These are phyloP conservation scores for Phytophthora sp. DNA, from an alignment of 352 stramenopile genomes.

Conservation along the genomic window DNA sequence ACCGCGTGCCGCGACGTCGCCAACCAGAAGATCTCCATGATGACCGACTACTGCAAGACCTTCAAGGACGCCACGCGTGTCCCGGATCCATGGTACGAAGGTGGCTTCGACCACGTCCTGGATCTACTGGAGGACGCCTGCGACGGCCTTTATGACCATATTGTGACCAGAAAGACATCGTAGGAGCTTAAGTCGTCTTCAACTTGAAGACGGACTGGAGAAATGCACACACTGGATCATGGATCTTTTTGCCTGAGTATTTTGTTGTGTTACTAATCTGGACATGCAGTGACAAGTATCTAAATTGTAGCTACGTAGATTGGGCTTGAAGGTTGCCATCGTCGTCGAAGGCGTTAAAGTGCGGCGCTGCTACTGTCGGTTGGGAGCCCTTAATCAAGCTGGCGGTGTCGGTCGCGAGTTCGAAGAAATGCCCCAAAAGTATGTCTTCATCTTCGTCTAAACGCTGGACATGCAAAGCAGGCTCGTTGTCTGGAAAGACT, in stretches of 20 bases:
- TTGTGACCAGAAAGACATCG: constrained; percentile 33
- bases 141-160: constrained; percentile 70
- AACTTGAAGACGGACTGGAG: not conserved
- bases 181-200: not conserved
- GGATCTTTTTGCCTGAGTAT: not conserved
- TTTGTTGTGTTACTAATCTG: not conserved
- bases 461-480: constrained; percentile 11
- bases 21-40: constrained; percentile 77
- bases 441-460: constrained; percentile 21
- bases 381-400: constrained; percentile 14
- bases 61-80: constrained; percentile 69
- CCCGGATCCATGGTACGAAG: constrained; percentile 88
- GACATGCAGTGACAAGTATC: constrained; percentile 9
- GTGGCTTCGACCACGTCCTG: constrained; percentile 90
- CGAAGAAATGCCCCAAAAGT: constrained; percentile 1
- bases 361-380: constrained; percentile 11
- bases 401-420: constrained; percentile 5
- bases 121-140: constrained; percentile 91
- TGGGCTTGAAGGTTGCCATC: constrained; percentile 34
- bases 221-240: constrained; percentile 12
- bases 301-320: constrained; percentile 11
- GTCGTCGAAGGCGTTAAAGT: constrained; percentile 41
- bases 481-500: constrained; percentile 29
- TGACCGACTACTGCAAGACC: constrained; percentile 82
- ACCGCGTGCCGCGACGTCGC: constrained; percentile 52